Percentiles rank a stretch among this genome's conserved stretches.
Conservation (phyloP, 495 filamentous ascomycete genomes). For the Penicillium pancosmium region DNA sequence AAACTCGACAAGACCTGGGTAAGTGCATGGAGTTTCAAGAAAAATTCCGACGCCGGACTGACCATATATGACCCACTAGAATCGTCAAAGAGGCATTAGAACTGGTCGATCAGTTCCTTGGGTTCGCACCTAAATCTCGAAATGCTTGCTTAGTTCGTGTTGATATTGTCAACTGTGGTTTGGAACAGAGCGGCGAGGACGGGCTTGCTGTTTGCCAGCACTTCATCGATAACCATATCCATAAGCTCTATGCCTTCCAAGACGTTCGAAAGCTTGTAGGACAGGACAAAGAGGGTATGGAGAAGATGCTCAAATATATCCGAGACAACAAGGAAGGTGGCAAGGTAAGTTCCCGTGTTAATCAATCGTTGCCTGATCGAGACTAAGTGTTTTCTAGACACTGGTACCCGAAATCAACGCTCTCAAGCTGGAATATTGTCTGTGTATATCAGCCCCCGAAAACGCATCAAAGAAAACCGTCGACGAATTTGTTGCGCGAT, state of each 20-base stretch:
- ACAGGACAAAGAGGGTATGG: slow-evolving; percentile 39
- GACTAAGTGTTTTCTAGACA: slow-evolving; percentile 16
- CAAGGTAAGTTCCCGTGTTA: slow-evolving; percentile 33
- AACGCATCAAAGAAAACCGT: slow-evolving; percentile 32
- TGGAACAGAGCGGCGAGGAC: slow-evolving; percentile 34
- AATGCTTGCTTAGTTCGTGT: slow-evolving; percentile 51
- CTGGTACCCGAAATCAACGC: slow-evolving; percentile 53
- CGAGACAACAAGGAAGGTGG: slow-evolving; percentile 26
- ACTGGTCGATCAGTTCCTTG: slow-evolving; percentile 40
- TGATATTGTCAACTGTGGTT: slow-evolving; percentile 29
- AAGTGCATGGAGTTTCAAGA: slow-evolving; percentile 12
- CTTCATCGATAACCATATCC: slow-evolving; percentile 53
- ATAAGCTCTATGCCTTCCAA: slow-evolving; percentile 57
- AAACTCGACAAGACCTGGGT: slow-evolving; percentile 38
- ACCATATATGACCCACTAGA: slow-evolving; percentile 26
- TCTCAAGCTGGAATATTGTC: slow-evolving; percentile 60
- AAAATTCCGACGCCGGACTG: slow-evolving; percentile 1
- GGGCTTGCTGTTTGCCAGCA: slow-evolving; percentile 45
- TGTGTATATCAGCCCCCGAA: slow-evolving; percentile 47
- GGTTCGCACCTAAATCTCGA: slow-evolving; percentile 44
- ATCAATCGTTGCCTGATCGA: not conserved
- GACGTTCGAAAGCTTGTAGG: slow-evolving; percentile 52
- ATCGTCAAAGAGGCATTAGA: slow-evolving; percentile 33
- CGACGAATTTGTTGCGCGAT: slow-evolving; percentile 49
- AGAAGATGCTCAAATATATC: slow-evolving; percentile 43